Base-by-base conservation (phyloP, 2,329 filamentous ascomycete species). In the Curvularia lunata region DNA sequence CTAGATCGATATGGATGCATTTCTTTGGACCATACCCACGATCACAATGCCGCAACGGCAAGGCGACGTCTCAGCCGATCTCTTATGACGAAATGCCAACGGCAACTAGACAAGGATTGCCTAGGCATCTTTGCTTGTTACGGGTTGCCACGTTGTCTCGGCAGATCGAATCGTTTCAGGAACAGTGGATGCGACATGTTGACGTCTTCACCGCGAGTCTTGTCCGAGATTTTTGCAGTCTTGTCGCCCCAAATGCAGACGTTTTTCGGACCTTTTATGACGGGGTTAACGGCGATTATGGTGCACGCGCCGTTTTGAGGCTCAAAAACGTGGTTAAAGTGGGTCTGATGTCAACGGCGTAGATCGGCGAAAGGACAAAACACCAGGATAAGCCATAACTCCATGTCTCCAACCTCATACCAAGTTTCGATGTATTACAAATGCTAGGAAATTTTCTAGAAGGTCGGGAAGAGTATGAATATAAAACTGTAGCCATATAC, bases 281-380 rank as follows among this genome's bases (percentile, higher is more conserved):
- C 45, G 56, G 50, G 10, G 25, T 50, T 49, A 54, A 52, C 52
- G 56, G 59, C 25, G 38, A 47, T 56, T 48, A 47, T 27, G 28
- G 25, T 8, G 46, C 45, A 54, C 50, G 21, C 3, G 30, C 54
- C 54, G 19, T 32, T 43, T 50, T 50, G 41, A 50, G 55, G 45
- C 30, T 65, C 56, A 59, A 59, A 60, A 61, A 50, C 34, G 57
- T 61, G 43, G 57, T 54, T 13, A 43, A 40, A 55, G 61, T 63
- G 64, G 65, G 59, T 62, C 64, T 41, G 25, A 40, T 56, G 13
- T 48, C 48, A 53, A 52, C 66, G 66, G 66, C 62, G 54, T 52
- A 61, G 40, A 62, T 68, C 66, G 66, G 66, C 66, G 58, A 69
- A 66, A 59, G 51, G 62, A 54, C 59, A 65, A 66, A 68, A 54